Evolutionary conservation across 106 monocot species (phyloP).

Genomic region (Chionographis japonica): DNA sequence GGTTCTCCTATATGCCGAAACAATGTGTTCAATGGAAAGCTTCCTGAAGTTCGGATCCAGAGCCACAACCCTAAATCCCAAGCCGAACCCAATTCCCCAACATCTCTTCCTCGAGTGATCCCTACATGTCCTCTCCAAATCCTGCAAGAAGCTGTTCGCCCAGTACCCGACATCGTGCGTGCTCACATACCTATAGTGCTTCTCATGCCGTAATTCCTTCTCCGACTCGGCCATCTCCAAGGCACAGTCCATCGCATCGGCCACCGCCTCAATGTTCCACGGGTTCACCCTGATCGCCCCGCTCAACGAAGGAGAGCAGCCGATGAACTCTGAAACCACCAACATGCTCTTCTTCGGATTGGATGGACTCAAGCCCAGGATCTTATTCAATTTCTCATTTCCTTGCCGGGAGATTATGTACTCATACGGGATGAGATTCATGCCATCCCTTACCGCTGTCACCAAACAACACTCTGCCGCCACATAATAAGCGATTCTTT

Average conservation of each 20-base stretch:
- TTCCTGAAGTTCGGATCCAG: constrained; percentile 42
- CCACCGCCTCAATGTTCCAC: constrained; percentile 51
- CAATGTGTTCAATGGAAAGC: constrained; percentile 45
- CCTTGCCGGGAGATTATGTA: constrained; percentile 51
- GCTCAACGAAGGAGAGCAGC: constrained; percentile 46
- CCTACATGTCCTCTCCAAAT: constrained; percentile 34
- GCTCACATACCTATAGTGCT: constrained; percentile 37
- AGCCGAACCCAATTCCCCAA: constrained; percentile 31
- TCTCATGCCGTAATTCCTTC: constrained; percentile 48
- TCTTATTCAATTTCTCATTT: constrained; percentile 26
- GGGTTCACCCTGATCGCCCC: constrained; percentile 52
- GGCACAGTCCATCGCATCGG: constrained; percentile 40
- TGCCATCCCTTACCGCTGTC: constrained; percentile 47
- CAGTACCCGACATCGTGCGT: constrained; percentile 56
- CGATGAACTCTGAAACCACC: constrained; percentile 48
- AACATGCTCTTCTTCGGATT: constrained; percentile 44
- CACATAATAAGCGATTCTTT: constrained; percentile 47
- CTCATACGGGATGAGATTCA: constrained; percentile 59
- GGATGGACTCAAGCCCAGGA: constrained; percentile 5
- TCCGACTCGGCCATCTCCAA: constrained; percentile 36
- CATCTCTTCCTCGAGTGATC: constrained; percentile 32
- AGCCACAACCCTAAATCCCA: constrained; percentile 41
- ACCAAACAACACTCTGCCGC: constrained; percentile 45
- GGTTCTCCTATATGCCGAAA: constrained; percentile 29
- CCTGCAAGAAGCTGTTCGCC: constrained; percentile 52